phyloP scores from a whole-genome alignment of 352 stramenopile genomes.

The Pythium coloratum region DNA sequence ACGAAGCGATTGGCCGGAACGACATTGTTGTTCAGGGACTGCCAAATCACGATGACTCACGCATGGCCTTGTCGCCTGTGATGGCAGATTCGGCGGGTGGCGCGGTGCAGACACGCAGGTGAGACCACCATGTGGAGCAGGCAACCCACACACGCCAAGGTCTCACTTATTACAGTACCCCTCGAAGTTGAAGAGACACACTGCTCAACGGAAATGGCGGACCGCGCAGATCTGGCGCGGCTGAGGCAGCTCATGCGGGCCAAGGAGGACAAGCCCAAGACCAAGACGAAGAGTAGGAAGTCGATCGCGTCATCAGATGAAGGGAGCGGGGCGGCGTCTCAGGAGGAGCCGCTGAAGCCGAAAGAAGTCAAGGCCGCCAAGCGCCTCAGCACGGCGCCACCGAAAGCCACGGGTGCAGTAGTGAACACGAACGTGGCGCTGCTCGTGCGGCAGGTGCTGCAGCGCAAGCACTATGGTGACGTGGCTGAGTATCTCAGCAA shows the following conservation, averaged over 20 bases:
- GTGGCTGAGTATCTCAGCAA: conserved; percentile 36
- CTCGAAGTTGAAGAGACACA: conserved; percentile 8
- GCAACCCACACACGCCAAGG: not conserved
- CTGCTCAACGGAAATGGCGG: not conserved
- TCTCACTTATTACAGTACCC: not conserved
- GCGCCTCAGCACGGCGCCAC: not conserved
- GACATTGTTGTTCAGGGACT: not conserved
- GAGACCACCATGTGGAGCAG: not conserved
- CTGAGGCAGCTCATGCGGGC: conserved; percentile 26
- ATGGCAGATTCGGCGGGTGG: not conserved
- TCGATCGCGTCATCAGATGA: not conserved
- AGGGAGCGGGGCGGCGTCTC: not conserved
- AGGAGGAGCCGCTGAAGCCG: conserved; percentile 3
- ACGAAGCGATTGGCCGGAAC: not conserved
- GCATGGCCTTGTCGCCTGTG: not conserved
- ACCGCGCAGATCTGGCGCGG: conserved; percentile 21
- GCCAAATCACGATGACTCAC: not conserved
- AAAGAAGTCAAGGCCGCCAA: not conserved
- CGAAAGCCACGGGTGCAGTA: not conserved
- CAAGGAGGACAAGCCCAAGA: conserved; percentile 8
- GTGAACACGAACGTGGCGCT: conserved; percentile 25
- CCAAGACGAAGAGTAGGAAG: not conserved
- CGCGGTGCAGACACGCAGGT: not conserved
- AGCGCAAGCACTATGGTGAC: conserved; percentile 44
- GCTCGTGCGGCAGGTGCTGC: conserved; percentile 51